phyloP scores from a whole-genome alignment of 495 filamentous ascomycete species.

The Chaetomidium leptoderma region DNA sequence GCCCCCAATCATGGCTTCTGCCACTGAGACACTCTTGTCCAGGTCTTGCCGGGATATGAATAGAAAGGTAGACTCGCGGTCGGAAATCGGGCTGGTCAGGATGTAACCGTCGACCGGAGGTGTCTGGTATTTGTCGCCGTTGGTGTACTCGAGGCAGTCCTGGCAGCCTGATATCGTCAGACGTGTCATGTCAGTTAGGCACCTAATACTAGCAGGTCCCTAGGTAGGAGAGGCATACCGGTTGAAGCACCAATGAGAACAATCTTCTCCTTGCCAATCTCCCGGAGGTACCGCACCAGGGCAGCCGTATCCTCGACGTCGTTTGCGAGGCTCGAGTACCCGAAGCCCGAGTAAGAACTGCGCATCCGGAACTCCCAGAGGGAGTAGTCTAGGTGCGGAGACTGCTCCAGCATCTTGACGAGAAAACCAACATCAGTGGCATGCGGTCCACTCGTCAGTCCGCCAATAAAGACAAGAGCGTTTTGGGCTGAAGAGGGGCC shows the following conservation, averaged over 20 bases:
- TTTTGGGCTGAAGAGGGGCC: constrained; percentile 43
- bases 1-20: constrained; percentile 47
- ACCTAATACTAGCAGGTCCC: not conserved
- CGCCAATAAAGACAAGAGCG: constrained; percentile 74
- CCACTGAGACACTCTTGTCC: constrained; percentile 48
- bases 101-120: constrained; percentile 67
- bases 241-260: constrained; percentile 9
- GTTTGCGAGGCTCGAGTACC: constrained; percentile 58
- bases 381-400: constrained; percentile 38
- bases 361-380: constrained; percentile 38
- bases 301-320: constrained; percentile 68
- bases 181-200: not conserved
- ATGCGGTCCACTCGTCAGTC: constrained; percentile 68
- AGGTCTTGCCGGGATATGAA: constrained; percentile 42
- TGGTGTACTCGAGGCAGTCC: constrained; percentile 68
- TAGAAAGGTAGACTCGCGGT: constrained; percentile 57
- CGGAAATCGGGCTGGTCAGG: constrained; percentile 70
- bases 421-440: constrained; percentile 2
- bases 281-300: constrained; percentile 64
- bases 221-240: not conserved
- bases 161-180: constrained; percentile 20
- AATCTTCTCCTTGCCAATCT: constrained; percentile 12
- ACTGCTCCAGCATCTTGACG: not conserved
- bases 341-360: constrained; percentile 66
- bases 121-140: constrained; percentile 27